phyloP scores from a whole-genome alignment of 805 yeast species.

The Ogataea parapolymorpha region DNA sequence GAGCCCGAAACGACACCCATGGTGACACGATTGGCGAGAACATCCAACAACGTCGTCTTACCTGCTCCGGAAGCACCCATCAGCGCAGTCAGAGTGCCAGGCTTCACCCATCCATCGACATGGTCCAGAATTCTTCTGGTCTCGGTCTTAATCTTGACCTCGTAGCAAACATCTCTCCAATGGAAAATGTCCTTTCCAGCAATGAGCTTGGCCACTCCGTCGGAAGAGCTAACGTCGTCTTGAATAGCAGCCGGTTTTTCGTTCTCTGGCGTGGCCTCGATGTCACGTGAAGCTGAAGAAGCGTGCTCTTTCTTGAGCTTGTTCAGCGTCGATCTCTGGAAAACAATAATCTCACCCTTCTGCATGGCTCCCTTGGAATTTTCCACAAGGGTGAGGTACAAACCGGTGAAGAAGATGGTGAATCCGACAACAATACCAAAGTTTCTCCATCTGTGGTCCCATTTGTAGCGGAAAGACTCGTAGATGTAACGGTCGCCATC shows the following conservation, averaged over 20 bases:
- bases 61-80: conserved; percentile 70
- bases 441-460: conserved; percentile 73
- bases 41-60: conserved; percentile 54
- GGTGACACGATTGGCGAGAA: conserved; percentile 50
- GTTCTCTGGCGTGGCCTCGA: conserved; percentile 25
- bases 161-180: conserved; percentile 75
- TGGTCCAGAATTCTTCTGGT: conserved; percentile 57
- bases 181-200: conserved; percentile 57
- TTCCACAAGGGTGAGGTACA: conserved; percentile 56
- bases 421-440: conserved; percentile 65
- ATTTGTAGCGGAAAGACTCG: conserved; percentile 47
- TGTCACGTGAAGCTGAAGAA: conserved; percentile 18
- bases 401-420: conserved; percentile 48
- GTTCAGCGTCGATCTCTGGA: conserved; percentile 47
- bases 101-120: conserved; percentile 82
- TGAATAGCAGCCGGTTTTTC: conserved; percentile 28
- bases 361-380: conserved; percentile 58
- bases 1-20: conserved; percentile 58
- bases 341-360: conserved; percentile 68
- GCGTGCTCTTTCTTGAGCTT: conserved; percentile 41
- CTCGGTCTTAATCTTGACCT: conserved; percentile 59
- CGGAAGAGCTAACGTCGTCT: conserved; percentile 23
- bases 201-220: conserved; percentile 28
- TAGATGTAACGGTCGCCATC: conserved; percentile 57
- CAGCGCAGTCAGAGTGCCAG: conserved; percentile 75